These are phyloP conservation scores for Aaosphaeria pasadenensis DNA, from an alignment of 2,329 filamentous ascomycete genomes.

Conservation along the genomic window DNA sequence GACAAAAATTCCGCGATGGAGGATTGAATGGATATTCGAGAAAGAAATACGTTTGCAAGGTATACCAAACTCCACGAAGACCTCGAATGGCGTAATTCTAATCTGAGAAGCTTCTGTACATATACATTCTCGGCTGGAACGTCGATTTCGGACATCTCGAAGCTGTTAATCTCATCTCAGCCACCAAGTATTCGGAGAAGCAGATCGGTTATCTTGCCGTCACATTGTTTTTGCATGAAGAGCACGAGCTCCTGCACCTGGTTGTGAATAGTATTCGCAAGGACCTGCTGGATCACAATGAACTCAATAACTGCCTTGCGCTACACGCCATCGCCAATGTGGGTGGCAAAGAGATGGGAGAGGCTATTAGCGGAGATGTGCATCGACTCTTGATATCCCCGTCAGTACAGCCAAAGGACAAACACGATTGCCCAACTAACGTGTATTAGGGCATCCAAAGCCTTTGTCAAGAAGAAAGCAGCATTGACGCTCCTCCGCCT, in stretches of 20 bases:
- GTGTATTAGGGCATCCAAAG: slow-evolving; percentile 68
- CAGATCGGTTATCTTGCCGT: slow-evolving; percentile 98
- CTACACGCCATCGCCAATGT: slow-evolving; percentile 98
- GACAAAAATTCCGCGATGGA: slow-evolving; percentile 97
- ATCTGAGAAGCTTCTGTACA: slow-evolving; percentile 74
- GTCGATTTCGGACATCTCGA: slow-evolving; percentile 98
- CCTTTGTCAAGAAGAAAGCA: slow-evolving; percentile 99
- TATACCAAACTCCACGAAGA: slow-evolving; percentile 25
- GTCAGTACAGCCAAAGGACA: slow-evolving; percentile 51
- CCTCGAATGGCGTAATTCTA: not conserved
- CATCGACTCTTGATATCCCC: slow-evolving; percentile 92
- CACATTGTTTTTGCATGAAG: slow-evolving; percentile 93
- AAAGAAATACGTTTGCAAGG: slow-evolving; percentile 99
- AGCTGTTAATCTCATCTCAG: slow-evolving; percentile 95
- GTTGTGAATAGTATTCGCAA: slow-evolving; percentile 99
- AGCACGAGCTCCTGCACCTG: slow-evolving; percentile 91
- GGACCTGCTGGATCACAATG: slow-evolving; percentile 89
- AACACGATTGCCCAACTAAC: slow-evolving; percentile 15
- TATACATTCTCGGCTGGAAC: slow-evolving; percentile 98
- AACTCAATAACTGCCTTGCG: slow-evolving; percentile 95
- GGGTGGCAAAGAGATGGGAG: slow-evolving; percentile 93
- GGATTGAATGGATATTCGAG: slow-evolving; percentile 95
- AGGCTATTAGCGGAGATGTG: slow-evolving; percentile 86
- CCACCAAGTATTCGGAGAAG: slow-evolving; percentile 97
- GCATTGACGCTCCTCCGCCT: slow-evolving; percentile 87